A percentile compares a stretch with the other conserved stretches of the same genome.
These are phyloP conservation scores for Lachnellula willkommii DNA, from an alignment of 2,329 filamentous ascomycete genomes.

Conservation along the genomic window DNA sequence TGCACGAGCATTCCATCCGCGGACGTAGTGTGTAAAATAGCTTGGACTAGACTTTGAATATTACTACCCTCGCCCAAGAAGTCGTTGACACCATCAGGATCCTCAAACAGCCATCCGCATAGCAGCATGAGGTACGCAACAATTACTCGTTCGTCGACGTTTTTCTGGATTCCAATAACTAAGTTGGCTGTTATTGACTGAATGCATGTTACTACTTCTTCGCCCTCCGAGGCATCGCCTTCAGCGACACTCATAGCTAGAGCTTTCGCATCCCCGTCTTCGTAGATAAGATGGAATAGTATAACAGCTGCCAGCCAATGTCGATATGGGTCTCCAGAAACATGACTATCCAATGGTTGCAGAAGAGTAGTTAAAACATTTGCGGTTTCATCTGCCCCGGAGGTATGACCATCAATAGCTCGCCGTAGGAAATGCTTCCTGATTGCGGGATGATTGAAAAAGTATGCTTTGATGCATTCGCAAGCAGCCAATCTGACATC, in stretches of 20 bases:
- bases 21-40: slow-evolving; percentile 52
- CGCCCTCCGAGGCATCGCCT: slow-evolving; percentile 80
- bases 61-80: slow-evolving; percentile 89
- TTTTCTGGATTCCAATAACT: slow-evolving; percentile 69
- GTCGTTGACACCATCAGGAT: slow-evolving; percentile 85
- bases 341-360: slow-evolving; percentile 54
- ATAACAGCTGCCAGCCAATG: slow-evolving; percentile 86
- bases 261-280: slow-evolving; percentile 72
- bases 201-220: slow-evolving; percentile 92
- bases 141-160: slow-evolving; percentile 71
- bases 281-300: slow-evolving; percentile 77
- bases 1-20: slow-evolving; percentile 65
- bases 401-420: slow-evolving; percentile 81
- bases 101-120: slow-evolving; percentile 85
- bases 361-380: slow-evolving; percentile 85
- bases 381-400: slow-evolving; percentile 72
- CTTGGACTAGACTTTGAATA: slow-evolving; percentile 77
- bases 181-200: slow-evolving; percentile 83
- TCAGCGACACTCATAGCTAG: slow-evolving; percentile 78
- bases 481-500: slow-evolving; percentile 80
- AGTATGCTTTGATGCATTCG: slow-evolving; percentile 89
- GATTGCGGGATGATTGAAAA: slow-evolving; percentile 74
- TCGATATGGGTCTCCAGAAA: slow-evolving; percentile 74
- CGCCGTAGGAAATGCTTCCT: slow-evolving; percentile 78
- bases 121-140: slow-evolving; percentile 88